phyloP scores from a whole-genome alignment of 1,284 basidiomycete genomes.

The Uromyces viciae-fabae region DNA sequence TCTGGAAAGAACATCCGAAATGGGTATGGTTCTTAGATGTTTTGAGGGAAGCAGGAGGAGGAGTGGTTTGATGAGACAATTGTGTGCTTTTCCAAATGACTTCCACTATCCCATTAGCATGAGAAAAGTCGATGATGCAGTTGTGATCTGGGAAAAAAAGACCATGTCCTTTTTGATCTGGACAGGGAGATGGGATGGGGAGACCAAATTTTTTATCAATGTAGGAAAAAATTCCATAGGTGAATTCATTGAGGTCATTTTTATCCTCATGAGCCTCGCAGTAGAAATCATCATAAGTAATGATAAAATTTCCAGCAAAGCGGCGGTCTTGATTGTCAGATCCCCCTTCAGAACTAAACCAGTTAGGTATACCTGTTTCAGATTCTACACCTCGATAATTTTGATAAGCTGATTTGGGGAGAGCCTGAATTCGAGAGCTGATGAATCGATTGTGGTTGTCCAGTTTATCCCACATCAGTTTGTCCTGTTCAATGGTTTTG shows the following conservation, averaged over 20 bases:
- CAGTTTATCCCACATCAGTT: not conserved
- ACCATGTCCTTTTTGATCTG: not conserved
- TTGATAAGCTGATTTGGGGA: not conserved
- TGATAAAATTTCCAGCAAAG: constrained; percentile 6
- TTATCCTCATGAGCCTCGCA: not conserved
- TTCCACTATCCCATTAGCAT: constrained; percentile 16
- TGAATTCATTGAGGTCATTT: not conserved
- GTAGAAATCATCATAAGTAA: not conserved
- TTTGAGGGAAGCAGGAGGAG: constrained; percentile 6
- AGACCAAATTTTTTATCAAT: not conserved
- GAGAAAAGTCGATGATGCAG: not conserved
- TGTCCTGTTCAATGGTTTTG: too few relatives aligned
- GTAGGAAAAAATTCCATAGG: constrained; percentile 11
- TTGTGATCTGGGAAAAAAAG: not conserved
- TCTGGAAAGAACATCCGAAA: not conserved
- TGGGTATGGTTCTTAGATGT: not conserved
- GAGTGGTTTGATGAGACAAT: not conserved
- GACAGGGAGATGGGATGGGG: constrained; percentile 8
- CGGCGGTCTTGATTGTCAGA: not conserved
- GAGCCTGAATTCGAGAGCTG: not conserved
- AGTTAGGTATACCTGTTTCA: not conserved
- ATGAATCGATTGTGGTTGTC: not conserved
- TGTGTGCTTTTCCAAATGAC: not conserved
- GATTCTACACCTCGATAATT: not conserved
- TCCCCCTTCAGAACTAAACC: not conserved